Conservation (phyloP, 345 rosid species). For the Eucalyptus tenuipes region DNA sequence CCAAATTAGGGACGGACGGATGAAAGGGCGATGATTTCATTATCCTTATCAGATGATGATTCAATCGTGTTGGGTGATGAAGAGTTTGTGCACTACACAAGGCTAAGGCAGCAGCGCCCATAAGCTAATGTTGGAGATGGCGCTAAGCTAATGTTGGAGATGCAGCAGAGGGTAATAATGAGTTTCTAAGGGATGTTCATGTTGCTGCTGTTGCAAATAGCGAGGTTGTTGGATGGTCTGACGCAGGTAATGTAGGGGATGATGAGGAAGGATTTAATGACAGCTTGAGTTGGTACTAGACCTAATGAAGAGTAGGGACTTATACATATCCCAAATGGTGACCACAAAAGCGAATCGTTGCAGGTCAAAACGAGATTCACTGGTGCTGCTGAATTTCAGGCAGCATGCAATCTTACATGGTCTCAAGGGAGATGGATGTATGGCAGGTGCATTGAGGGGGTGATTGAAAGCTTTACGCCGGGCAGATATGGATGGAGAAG, state of each 20-base stretch:
- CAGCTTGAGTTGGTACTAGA: neutral
- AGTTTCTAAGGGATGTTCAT: neutral
- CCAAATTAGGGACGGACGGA: neutral
- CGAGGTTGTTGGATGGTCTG: neutral
- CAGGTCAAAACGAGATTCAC: neutral
- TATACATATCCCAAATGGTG: neutral
- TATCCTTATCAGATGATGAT: neutral
- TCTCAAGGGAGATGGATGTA: neutral
- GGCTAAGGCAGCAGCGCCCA: neutral
- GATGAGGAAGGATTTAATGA: neutral
- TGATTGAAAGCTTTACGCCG: neutral
- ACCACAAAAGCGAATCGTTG: neutral
- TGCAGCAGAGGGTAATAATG: neutral
- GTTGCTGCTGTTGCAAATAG: neutral
- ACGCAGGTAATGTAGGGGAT: neutral
- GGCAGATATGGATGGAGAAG: neutral
- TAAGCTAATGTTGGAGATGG: neutral
- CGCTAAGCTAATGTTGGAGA: neutral
- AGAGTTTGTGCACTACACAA: neutral
- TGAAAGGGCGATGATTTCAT: neutral
- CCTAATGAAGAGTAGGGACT: neutral
- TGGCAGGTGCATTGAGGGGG: neutral
- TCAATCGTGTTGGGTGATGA: neutral
- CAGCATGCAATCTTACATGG: neutral
- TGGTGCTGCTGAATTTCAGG: neutral